phyloP scores from a whole-genome alignment of 2,329 filamentous ascomycete genomes.

The Nothophaeocryptopus gaeumannii region DNA sequence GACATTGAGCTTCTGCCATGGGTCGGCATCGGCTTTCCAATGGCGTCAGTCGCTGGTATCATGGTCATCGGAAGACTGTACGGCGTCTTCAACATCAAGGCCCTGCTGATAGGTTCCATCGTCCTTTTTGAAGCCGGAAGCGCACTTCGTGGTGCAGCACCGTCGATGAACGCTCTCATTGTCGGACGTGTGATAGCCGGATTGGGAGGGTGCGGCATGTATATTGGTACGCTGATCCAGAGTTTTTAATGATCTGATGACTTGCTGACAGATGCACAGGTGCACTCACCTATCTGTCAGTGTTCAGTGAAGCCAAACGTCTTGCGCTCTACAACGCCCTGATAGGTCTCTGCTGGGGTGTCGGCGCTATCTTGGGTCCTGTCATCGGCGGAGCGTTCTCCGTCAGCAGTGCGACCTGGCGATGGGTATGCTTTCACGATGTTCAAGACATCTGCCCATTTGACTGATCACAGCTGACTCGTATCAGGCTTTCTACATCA shows the following conservation, averaged over 20 bases:
- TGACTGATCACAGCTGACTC: too few relatives aligned
- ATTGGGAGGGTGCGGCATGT: constrained; percentile 33
- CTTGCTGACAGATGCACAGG: too few relatives aligned
- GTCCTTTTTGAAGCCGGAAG: constrained; percentile 30
- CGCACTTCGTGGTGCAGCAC: constrained; percentile 36
- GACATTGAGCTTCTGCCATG: constrained; percentile 24
- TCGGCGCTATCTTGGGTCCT: constrained; percentile 31
- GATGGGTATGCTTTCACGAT: constrained; percentile 22
- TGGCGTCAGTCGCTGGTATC: constrained; percentile 24
- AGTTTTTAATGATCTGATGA: constrained; percentile 1
- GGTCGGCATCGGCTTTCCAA: constrained; percentile 33
- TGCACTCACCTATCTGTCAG: constrained; percentile 2
- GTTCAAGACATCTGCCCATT: too few relatives aligned
- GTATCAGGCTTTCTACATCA: constrained; percentile 46
- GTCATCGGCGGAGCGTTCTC: constrained; percentile 36
- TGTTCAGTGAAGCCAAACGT: not conserved
- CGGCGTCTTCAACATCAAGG: constrained; percentile 30
- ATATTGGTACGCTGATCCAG: constrained; percentile 22
- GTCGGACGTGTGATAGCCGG: constrained; percentile 34
- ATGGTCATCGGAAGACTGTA: constrained; percentile 28
- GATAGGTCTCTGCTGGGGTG: constrained; percentile 28
- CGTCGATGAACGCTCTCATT: constrained; percentile 32
- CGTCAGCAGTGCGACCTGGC: constrained; percentile 27
- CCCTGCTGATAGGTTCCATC: constrained; percentile 26
- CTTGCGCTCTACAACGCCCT: constrained; percentile 1